Conservation (phyloP, 2,329 filamentous ascomycete species). For the Penicillium rolfsii region DNA sequence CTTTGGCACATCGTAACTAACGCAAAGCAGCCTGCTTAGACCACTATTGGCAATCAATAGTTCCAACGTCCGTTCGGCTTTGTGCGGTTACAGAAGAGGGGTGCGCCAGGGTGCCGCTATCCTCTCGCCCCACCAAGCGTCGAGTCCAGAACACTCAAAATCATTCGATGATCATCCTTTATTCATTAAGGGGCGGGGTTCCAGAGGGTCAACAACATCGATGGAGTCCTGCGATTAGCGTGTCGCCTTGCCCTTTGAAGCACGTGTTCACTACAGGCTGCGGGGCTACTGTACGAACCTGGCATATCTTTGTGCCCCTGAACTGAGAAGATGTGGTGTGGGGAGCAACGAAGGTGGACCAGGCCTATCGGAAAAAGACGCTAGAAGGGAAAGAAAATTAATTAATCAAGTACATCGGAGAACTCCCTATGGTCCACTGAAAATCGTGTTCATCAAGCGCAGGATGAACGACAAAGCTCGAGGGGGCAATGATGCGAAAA, state of each 20-base stretch:
- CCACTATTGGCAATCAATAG: slow-evolving; percentile 18
- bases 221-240: background rate
- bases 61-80: slow-evolving; percentile 15
- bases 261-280: slow-evolving; percentile 30
- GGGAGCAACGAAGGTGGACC: slow-evolving; percentile 1
- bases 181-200: slow-evolving; percentile 1
- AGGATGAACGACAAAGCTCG: background rate
- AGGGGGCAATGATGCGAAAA: background rate
- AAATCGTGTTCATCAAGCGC: background rate
- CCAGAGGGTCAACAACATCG: background rate
- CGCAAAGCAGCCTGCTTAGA: background rate
- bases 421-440: background rate
- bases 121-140: background rate
- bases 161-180: slow-evolving; percentile 12
- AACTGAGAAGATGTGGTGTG: slow-evolving; percentile 9
- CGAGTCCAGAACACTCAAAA: slow-evolving; percentile 17
- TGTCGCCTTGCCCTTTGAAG: background rate
- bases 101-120: background rate
- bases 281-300: slow-evolving; percentile 20
- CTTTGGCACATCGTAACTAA: slow-evolving; percentile 3
- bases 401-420: slow-evolving; percentile 3
- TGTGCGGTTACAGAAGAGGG: slow-evolving; percentile 9
- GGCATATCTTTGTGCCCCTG: slow-evolving; percentile 11
- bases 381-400: background rate
- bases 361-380: slow-evolving; percentile 10